Percentiles rank a stretch among this genome's conserved stretches.
phyloP scores from a whole-genome alignment of 75 land plant genomes.

The Selaginella moellendorffii region DNA sequence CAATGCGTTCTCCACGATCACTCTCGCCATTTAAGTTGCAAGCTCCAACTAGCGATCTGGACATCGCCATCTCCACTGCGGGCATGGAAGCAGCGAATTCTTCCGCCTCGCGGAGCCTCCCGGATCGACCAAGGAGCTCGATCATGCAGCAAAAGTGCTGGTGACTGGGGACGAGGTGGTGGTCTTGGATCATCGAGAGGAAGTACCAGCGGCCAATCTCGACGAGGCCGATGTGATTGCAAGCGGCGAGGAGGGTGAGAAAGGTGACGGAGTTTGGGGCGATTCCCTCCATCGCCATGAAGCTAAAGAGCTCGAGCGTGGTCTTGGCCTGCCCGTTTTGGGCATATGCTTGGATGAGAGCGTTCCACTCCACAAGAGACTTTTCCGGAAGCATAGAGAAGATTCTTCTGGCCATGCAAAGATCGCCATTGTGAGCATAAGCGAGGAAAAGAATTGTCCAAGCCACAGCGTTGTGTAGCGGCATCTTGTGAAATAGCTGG shows the following conservation, averaged over 20 bases:
- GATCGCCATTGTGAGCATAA: neutral
- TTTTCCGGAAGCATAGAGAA: neutral
- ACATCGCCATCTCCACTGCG: neutral
- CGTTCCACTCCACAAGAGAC: neutral
- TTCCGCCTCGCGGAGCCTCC: neutral
- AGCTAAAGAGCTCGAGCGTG: neutral
- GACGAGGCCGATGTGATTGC: neutral
- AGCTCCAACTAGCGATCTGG: neutral
- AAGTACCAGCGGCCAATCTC: neutral
- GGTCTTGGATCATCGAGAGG: neutral
- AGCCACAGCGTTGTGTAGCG: neutral
- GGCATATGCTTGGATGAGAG: slow-evolving; percentile 2
- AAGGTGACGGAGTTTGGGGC: neutral
- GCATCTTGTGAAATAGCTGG: neutral
- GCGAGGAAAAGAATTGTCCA: neutral
- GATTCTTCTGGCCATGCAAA: neutral
- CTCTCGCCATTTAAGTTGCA: neutral
- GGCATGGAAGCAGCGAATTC: neutral
- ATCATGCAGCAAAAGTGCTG: neutral
- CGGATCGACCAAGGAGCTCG: neutral
- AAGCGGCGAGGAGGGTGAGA: neutral
- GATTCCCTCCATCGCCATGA: slow-evolving; percentile 2
- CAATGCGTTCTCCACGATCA: neutral
- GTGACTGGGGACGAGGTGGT: neutral
- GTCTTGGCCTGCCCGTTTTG: slow-evolving; percentile 1